Conservation (phyloP, 2,329 filamentous ascomycete species). For the Sphaerostilbella broomeana region DNA sequence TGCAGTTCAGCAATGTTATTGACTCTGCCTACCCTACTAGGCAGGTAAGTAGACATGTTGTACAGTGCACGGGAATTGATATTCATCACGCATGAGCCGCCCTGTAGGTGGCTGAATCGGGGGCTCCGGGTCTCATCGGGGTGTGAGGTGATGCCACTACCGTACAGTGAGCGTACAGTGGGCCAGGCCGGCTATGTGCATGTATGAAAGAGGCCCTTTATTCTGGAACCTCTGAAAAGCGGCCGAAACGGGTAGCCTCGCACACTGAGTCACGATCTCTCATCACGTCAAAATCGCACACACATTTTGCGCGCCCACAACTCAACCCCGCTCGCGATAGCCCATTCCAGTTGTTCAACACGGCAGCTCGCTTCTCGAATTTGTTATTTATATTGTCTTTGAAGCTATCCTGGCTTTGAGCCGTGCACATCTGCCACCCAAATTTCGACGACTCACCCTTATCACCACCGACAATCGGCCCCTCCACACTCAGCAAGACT, state of each 20-base stretch:
- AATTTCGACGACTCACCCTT: constrained; percentile 5
- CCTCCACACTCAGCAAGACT: constrained; percentile 2
- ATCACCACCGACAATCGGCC: constrained; percentile 5
- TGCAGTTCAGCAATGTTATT: too few species aligned
- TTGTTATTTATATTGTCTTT: not conserved
- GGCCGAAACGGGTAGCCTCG: constrained; percentile 11
- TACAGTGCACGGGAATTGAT: too few species aligned
- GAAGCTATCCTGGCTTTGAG: too few species aligned
- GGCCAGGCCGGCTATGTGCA: constrained; percentile 2
- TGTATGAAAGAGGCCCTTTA: constrained; percentile 8
- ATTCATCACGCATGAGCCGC: too few species aligned
- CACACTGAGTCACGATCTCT: constrained; percentile 13
- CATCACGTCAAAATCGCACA: constrained; percentile 1
- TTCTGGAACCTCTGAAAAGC: not conserved
- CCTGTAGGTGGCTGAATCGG: too few species aligned
- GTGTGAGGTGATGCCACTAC: too few species aligned
- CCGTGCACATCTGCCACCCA: too few species aligned
- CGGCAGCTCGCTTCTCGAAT: not conserved
- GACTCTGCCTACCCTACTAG: too few species aligned
- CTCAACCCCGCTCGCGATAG: constrained; percentile 12
- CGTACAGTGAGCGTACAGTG: constrained; percentile 9
- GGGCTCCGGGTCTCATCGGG: too few species aligned
- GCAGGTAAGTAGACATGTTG: too few species aligned
- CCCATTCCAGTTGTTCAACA: constrained; percentile 7
- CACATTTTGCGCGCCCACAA: constrained; percentile 9